phyloP scores from a whole-genome alignment of 106 monocot species.

The Dendrobium chrysotoxum region DNA sequence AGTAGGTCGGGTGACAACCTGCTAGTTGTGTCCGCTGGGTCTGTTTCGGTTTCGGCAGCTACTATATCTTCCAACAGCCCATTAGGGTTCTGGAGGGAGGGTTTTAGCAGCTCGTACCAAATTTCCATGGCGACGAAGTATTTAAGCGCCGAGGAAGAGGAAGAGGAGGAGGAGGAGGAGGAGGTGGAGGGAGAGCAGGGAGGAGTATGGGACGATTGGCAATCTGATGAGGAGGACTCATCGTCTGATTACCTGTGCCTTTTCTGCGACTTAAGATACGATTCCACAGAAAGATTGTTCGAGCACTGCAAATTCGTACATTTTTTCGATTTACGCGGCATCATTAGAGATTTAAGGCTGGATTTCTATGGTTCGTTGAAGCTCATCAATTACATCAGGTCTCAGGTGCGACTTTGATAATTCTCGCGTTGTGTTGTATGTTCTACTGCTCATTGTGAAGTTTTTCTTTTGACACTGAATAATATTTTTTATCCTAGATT shows the following conservation, averaged over 20 bases:
- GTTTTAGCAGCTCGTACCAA: conserved; percentile 8
- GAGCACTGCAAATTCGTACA: conserved; percentile 60
- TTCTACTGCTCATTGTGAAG: background rate
- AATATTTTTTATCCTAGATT: background rate
- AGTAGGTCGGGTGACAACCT: too few species aligned
- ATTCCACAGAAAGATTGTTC: conserved; percentile 34
- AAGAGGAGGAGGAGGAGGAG: conserved; percentile 34
- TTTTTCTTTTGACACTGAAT: background rate
- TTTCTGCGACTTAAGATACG: conserved; percentile 59
- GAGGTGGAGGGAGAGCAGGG: conserved; percentile 25
- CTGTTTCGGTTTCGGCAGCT: too few species aligned
- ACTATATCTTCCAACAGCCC: too few species aligned
- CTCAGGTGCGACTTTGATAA: conserved; percentile 38
- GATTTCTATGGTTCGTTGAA: conserved; percentile 89
- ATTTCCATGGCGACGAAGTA: background rate
- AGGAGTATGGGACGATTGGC: conserved; percentile 65
- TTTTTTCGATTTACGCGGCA: conserved; percentile 54
- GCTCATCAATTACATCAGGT: conserved; percentile 85
- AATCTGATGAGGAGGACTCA: conserved; percentile 33
- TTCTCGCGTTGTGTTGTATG: background rate
- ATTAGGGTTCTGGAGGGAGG: conserved; percentile 1
- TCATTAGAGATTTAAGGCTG: conserved; percentile 39
- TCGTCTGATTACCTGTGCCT: conserved; percentile 44
- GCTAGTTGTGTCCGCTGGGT: too few species aligned
- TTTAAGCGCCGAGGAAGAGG: background rate